A percentile compares a stretch with the other conserved stretches of the same genome.
Evolutionary conservation across 169 alveolate genomes (phyloP).

Genomic region (Cystoisospora suis): DNA sequence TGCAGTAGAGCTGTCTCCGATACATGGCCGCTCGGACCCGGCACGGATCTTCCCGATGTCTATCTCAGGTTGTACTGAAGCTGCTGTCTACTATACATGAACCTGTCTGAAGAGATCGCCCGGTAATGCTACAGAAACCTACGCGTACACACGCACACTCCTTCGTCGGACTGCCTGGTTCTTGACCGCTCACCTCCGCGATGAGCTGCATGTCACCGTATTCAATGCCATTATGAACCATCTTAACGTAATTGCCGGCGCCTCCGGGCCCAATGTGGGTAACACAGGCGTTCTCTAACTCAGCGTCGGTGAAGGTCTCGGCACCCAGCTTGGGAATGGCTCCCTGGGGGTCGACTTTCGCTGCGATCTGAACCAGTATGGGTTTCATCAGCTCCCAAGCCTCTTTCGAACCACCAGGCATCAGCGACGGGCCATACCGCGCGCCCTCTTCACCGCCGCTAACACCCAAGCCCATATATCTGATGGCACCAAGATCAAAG

Average conservation of each 20-base stretch:
- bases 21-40: too few relatives aligned
- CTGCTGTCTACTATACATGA: too few relatives aligned
- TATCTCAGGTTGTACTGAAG: too few relatives aligned
- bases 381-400: slow-evolving; percentile 75
- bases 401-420: slow-evolving; percentile 82
- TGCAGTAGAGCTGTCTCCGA: too few relatives aligned
- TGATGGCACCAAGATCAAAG: slow-evolving; percentile 39
- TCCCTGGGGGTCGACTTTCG: slow-evolving; percentile 54
- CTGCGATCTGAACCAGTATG: slow-evolving; percentile 72
- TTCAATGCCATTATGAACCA: slow-evolving; percentile 89
- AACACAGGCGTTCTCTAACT: slow-evolving; percentile 44
- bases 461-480: slow-evolving; percentile 84
- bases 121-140: too few relatives aligned
- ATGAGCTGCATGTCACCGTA: slow-evolving; percentile 84
- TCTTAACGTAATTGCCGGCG: slow-evolving; percentile 85
- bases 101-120: too few relatives aligned
- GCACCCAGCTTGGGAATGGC: background rate
- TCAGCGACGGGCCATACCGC: slow-evolving; percentile 80
- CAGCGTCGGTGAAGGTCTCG: background rate
- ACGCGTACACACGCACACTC: too few relatives aligned
- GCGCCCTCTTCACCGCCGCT: slow-evolving; percentile 90
- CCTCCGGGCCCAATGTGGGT: slow-evolving; percentile 83
- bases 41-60: too few relatives aligned
- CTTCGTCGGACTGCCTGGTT: too few relatives aligned
- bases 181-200: slow-evolving; percentile 77